Evolutionary conservation across 1,139 yeast species (phyloP), one percentile per base, ranked within the genome.

Genomic region (Yamadazyma blattariae): DNA sequence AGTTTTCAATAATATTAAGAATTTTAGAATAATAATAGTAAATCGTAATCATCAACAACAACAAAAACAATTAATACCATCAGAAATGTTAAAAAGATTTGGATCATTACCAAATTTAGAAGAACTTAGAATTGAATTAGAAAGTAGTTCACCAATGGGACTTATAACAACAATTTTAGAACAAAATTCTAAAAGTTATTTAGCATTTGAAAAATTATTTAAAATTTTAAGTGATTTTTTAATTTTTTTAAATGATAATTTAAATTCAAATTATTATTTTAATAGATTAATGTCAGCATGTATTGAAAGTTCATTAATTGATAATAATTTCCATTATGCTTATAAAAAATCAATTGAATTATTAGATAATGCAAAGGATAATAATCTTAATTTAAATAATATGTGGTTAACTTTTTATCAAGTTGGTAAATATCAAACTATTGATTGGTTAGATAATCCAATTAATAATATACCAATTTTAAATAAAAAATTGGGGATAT

Each of bases 391-490:
- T 4, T 43, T 76, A 22, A 56, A 60, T 31, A 64, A 64, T n/a
- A 51, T 63, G 35, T 81, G 89, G 87, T 61, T 74, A 30, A 71
- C 82, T 1, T 72, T 80, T 38, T 79, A 77, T 47, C 87, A 81
- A 49, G 76, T 80, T 6, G 81, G 82, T 2, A 74, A 74, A 46
- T 77, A 54, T 45, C 56, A 70, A 10, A 67, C 79, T 3, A 77
- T 79, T 1, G 57, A 56, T 5, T 74, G 79, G 79, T 62, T 59
- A 35, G 55, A 47, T 24, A 55, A 52, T 7, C 28, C 30, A 2
- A 50, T 57, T 1, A 47, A 40, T 14, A 48, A 48, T 27, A 39
- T 59, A 33, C 50, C 53, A 11, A 41, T 58, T 36, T 36, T 55
- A 56, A 21, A 50, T 10, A 58, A 66, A 31, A 86, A 82, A 50